These are phyloP conservation scores for Biscogniauxia mediterranea DNA, from an alignment of 2,329 filamentous ascomycete genomes.

Conservation along the genomic window DNA sequence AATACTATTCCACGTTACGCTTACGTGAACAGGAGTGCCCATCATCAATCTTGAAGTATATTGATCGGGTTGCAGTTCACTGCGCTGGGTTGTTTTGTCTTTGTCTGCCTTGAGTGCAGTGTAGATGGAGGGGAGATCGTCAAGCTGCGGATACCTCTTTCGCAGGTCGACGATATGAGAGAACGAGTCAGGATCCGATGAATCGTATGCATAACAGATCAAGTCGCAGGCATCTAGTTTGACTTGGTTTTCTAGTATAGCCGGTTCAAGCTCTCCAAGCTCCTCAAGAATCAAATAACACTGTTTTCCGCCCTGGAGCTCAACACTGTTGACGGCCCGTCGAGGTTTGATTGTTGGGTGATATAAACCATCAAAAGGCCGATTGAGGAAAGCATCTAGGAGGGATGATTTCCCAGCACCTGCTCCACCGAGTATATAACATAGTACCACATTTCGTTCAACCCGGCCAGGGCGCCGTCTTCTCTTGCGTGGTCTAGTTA, in stretches of 20 bases:
- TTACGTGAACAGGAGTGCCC: conserved; percentile 89
- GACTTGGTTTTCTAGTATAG: conserved; percentile 85
- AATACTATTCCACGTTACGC: conserved; percentile 90
- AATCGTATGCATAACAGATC: conserved; percentile 94
- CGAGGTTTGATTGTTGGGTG: conserved; percentile 93
- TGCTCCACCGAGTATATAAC: conserved; percentile 84
- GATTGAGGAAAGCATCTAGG: conserved; percentile 85
- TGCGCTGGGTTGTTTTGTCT: conserved; percentile 94
- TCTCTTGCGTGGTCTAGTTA: conserved; percentile 88
- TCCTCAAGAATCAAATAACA: conserved; percentile 96
- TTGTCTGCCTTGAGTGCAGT: conserved; percentile 92
- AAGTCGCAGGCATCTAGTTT: conserved; percentile 93
- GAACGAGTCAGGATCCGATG: conserved; percentile 93
- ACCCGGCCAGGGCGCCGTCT: conserved; percentile 79
- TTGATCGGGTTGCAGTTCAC: conserved; percentile 85
- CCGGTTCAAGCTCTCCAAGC: conserved; percentile 90
- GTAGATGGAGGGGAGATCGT: conserved; percentile 88
- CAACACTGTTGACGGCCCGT: conserved; percentile 92
- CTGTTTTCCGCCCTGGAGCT: conserved; percentile 92
- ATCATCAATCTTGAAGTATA: conserved; percentile 85
- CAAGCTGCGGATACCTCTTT: conserved; percentile 75
- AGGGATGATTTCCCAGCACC: conserved; percentile 89
- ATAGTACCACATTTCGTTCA: conserved; percentile 90
- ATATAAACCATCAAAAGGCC: conserved; percentile 80
- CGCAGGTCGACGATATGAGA: conserved; percentile 83